phyloP scores from a whole-genome alignment of 441 rosid species.

The Monsonia emarginata region DNA sequence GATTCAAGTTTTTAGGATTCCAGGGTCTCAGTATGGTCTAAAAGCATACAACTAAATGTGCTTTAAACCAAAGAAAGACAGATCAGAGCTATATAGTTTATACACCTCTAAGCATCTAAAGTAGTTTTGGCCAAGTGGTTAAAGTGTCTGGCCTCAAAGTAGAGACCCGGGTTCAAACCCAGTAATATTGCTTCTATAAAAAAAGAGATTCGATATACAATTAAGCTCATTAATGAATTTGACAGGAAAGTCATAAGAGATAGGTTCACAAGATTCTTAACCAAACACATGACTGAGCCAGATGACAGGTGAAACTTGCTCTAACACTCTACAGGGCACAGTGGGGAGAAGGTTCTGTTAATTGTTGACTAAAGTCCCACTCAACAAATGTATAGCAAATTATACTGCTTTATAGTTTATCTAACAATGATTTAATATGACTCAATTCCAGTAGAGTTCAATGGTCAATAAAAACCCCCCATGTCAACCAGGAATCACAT shows the following conservation, averaged over 20 bases:
- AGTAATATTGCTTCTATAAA: no score
- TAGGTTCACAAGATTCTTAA: neutral
- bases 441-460: neutral
- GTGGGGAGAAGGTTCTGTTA: neutral
- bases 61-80: neutral
- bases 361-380: neutral
- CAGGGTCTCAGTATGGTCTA: neutral
- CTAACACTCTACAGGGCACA: neutral
- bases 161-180: no score
- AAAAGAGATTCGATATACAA: neutral
- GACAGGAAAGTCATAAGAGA: neutral
- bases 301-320: neutral
- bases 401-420: neutral
- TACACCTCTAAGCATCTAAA: neutral
- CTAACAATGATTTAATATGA: neutral
- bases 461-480: neutral
- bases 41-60: neutral
- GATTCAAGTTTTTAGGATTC: neutral
- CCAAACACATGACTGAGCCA: neutral
- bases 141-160: no score
- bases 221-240: neutral
- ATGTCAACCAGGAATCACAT: neutral
- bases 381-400: neutral
- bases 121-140: no score
- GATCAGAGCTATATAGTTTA: neutral